These are phyloP conservation scores for Fusarium udum DNA, from an alignment of 2,329 filamentous ascomycete species.

Conservation along the genomic window DNA sequence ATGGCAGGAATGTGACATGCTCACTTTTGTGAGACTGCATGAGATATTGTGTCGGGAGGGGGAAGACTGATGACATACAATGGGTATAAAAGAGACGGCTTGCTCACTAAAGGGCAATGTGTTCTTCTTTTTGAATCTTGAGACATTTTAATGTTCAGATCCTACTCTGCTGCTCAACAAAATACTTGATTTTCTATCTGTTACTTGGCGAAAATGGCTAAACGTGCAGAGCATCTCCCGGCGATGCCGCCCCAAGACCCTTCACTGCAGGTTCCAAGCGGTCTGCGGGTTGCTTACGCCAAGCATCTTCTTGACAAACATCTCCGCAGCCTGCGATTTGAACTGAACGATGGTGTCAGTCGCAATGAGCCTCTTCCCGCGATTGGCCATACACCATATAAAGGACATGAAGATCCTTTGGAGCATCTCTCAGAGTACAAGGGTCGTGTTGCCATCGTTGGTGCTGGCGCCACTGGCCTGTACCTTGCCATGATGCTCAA, in stretches of 20 bases:
- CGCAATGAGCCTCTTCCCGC: neutral
- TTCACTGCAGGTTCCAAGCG: neutral
- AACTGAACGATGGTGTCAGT: neutral
- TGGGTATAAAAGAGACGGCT: neutral
- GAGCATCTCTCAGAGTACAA: neutral
- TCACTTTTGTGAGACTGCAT: neutral
- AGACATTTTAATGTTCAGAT: fast-evolving
- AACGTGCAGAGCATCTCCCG: neutral
- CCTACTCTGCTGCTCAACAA: neutral
- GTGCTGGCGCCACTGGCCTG: conserved; percentile 18
- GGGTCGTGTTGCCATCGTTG: conserved; percentile 21
- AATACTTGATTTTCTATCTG: fast-evolving
- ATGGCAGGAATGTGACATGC: neutral
- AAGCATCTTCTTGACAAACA: neutral
- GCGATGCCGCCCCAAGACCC: neutral
- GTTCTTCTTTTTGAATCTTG: fast-evolving
- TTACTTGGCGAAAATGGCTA: neutral
- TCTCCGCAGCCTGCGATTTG: neutral
- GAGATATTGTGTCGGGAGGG: fast-evolving
- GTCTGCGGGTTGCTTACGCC: conserved; percentile 1
- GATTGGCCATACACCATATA: neutral
- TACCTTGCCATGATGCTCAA: conserved; percentile 33
- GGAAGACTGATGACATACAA: neutral
- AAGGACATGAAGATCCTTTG: neutral
- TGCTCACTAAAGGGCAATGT: no score